Base-by-base conservation (phyloP, 805 yeast species). In the Metschnikowia anglica region DNA sequence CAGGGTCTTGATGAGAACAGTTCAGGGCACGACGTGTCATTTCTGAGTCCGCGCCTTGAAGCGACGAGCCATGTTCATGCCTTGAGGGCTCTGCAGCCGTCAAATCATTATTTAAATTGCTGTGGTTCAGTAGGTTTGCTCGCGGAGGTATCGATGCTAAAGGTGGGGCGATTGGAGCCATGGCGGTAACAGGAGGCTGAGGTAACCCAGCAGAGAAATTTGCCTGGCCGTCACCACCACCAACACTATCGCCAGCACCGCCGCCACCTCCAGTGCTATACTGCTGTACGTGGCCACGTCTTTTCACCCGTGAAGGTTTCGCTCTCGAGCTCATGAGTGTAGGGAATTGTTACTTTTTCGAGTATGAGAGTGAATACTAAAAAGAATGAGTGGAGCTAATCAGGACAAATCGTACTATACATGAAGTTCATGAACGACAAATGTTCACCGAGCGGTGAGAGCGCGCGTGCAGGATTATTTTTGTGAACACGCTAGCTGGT, bases 281-380 rank as follows among this genome's bases (percentile, higher is more conserved):
- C 37, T 49, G 51, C 41, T 49, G 53, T 32, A 47, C 48, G 40
- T 49, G 52, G 12, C 40, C 51, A n/a, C 51, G 43, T 16, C 53
- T 44, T 32, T 45, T 49, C 18, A 13, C 31, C 31, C 31, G 31
- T 4, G 31, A 28, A 19, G 49, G 39, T 21, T 41, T 37, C 17
- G 41, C 31, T 47, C 51, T 46, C 34, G 46, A 20, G 23, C 39
- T 47, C 52, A 49, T 49, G n/a, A n/a, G n/a, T n/a, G n/a, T 25
- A 13, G 28, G 28, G 13, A 25, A 25, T 11, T 25, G 10, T 5
- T 25, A 4, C n/a, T 9, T 25, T 25, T 5, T 5, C 12, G 28
- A n/a, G 26, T 23, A 23, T 23, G 26, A 23, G 26, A 23, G 11
- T 7, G 11, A 11, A 23, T 23, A 8, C 10, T 8, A 23, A 23